Conservation (phyloP, 1,284 basidiomycete species). For the Sanghuangporus weigelae region DNA sequence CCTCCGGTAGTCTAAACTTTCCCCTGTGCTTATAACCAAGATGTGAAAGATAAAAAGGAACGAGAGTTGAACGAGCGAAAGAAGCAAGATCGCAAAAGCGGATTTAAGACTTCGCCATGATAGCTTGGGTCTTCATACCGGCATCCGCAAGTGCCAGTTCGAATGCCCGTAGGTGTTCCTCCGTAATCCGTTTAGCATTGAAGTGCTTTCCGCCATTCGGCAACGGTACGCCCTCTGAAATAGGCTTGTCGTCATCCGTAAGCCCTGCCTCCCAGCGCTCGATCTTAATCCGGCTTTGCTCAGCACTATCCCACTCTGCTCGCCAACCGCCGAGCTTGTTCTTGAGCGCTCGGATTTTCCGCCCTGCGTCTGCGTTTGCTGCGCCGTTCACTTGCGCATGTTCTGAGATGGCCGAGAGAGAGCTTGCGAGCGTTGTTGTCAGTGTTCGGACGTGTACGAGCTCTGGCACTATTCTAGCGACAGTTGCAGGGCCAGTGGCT, state of each 20-base stretch:
- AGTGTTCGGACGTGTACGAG: slow-evolving; percentile 65
- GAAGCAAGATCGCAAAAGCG: slow-evolving; percentile 8
- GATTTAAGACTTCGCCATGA: slow-evolving; percentile 53
- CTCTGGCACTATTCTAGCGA: slow-evolving; percentile 52
- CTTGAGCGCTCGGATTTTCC: slow-evolving; percentile 75
- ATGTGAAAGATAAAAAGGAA: background rate
- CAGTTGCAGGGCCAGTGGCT: slow-evolving; percentile 44
- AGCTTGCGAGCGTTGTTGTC: slow-evolving; percentile 67
- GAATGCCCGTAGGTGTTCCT: slow-evolving; percentile 70
- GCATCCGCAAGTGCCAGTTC: slow-evolving; percentile 65
- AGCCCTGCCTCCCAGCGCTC: slow-evolving; percentile 71
- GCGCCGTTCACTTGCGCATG: slow-evolving; percentile 81
- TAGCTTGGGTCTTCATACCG: slow-evolving; percentile 65
- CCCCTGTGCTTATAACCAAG: background rate
- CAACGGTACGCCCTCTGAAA: slow-evolving; percentile 21
- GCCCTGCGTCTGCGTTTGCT: slow-evolving; percentile 74
- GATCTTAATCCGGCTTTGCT: slow-evolving; percentile 65
- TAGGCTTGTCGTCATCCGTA: slow-evolving; percentile 32
- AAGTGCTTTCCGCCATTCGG: slow-evolving; percentile 33
- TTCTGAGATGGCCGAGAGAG: slow-evolving; percentile 73
- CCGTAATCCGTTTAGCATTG: slow-evolving; percentile 63
- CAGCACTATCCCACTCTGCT: slow-evolving; percentile 75
- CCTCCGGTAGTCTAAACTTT: background rate
- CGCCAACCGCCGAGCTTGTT: slow-evolving; percentile 75
- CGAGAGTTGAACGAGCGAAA: background rate